phyloP scores from a whole-genome alignment of 2,329 filamentous ascomycete genomes.

The Neurospora sp. region DNA sequence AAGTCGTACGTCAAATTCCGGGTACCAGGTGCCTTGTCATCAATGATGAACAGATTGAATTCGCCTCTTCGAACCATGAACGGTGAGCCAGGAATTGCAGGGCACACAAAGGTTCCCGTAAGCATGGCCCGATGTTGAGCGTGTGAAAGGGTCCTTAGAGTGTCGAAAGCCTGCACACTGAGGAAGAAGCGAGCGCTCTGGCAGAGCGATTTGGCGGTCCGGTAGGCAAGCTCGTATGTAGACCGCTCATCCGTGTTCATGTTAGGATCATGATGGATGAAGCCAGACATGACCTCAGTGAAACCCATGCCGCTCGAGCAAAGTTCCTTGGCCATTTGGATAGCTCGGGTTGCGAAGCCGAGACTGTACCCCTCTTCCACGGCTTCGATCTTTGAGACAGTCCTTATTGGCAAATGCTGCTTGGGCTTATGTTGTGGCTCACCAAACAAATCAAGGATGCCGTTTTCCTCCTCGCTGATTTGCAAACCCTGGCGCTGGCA shows the following conservation, averaged over 20 bases:
- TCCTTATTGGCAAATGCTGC: constrained; percentile 10
- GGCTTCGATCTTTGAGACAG: constrained; percentile 11
- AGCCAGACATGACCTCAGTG: constrained; percentile 55
- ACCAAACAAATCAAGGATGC: constrained; percentile 43
- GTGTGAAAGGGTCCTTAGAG: constrained; percentile 34
- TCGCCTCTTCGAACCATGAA: constrained; percentile 50
- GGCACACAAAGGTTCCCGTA: constrained; percentile 49
- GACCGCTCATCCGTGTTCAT: constrained; percentile 34
- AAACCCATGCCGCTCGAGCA: constrained; percentile 46
- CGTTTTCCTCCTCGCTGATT: constrained; percentile 37
- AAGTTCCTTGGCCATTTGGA: constrained; percentile 31
- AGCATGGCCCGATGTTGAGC: constrained; percentile 41
- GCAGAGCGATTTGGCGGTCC: constrained; percentile 41
- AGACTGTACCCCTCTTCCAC: constrained; percentile 29
- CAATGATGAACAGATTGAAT: constrained; percentile 46
- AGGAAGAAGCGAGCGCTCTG: constrained; percentile 50
- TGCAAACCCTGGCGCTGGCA: constrained; percentile 29
- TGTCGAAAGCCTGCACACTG: constrained; percentile 46
- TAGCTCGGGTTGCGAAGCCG: constrained; percentile 25
- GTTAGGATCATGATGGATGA: constrained; percentile 37
- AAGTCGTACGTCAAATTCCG: constrained; percentile 52
- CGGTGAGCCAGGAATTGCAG: constrained; percentile 43
- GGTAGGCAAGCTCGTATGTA: constrained; percentile 43
- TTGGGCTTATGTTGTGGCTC: constrained; percentile 30
- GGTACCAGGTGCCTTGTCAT: constrained; percentile 44